Evolutionary conservation across 2,329 filamentous ascomycete genomes (phyloP), one percentile per base, ranked within the genome.

Genomic region (Trichoderma harzianum): DNA sequence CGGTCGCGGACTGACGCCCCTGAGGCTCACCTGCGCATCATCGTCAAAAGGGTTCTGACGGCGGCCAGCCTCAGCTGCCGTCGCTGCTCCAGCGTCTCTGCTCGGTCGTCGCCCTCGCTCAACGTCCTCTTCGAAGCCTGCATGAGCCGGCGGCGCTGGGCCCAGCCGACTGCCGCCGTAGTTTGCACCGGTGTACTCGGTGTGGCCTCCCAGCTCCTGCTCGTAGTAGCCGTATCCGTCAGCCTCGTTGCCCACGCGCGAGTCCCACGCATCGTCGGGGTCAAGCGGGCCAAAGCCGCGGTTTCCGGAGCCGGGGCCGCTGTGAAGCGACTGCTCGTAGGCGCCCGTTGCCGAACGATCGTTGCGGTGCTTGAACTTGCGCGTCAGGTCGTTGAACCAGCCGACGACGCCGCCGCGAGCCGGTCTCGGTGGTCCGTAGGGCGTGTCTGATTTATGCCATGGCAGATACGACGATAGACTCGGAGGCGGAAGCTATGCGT

Each of bases 241-340:
- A 21, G 91, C 89, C 80, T 95, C 93, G 76, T 90, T 86, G 72
- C 92, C 92, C 5, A 97, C 93, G 72, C 92, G 86, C 74, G 92
- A 83, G 82, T 96, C 93, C 94, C 94, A 97, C 2, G 93, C 93
- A 78, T 95, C 93, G 79, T 97, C 93, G 1, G 92, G 92, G 77
- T 96, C 93, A 60, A 94, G 86, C 5, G 90, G 85, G 2, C 90
- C 89, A 79, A 92, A 91, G 26, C 89, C 89, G 69, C 88, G 82
- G 69, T 86, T 84, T 70, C 84, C 83, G 82, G 24, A 77, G 77
- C 80, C 81, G 72, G 80, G 82, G 65, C 80, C 81, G 72, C 80
- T 82, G 57, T 80, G 80, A 7, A 82, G 78, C 6, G 87, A 83
- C 76, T 93, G 83, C 77, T 94, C 92, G 83, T 94, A 94, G 61